phyloP scores from a whole-genome alignment of 345 rosid species.

The Salix purpurea region DNA sequence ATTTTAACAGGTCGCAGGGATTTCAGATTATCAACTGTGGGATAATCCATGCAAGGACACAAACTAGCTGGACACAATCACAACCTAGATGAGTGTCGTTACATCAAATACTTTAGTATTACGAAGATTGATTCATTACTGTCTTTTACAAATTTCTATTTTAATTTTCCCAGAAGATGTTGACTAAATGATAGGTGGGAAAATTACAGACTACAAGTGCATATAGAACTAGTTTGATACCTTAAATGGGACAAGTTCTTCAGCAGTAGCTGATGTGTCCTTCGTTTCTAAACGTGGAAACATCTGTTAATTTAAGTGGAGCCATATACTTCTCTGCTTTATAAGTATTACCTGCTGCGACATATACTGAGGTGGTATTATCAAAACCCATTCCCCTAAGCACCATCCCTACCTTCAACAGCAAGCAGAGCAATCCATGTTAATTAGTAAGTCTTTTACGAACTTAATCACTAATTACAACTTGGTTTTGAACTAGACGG shows the following conservation, averaged over 20 bases:
- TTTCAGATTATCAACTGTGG: no score
- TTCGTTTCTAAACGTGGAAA: conserved; percentile 92
- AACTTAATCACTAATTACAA: not conserved
- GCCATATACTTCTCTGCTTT: conserved; percentile 86
- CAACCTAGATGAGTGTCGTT: conserved; percentile 88
- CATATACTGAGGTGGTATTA: conserved; percentile 67
- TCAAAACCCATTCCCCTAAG: conserved; percentile 97
- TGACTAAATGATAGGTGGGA: not conserved
- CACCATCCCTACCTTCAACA: conserved; percentile 90
- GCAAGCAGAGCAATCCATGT: not conserved
- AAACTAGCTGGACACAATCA: no score
- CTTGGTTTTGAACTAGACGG: not conserved
- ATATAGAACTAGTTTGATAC: conserved; percentile 31
- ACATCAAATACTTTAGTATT: conserved; percentile 29
- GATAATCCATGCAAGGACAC: no score
- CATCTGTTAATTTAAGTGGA: conserved; percentile 66
- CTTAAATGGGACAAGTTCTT: conserved; percentile 86
- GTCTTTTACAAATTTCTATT: not conserved
- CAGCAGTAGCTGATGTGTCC: conserved; percentile 64
- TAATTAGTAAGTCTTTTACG: not conserved
- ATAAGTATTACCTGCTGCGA: conserved; percentile 90
- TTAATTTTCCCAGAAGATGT: not conserved
- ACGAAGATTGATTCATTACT: conserved; percentile 8
- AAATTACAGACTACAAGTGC: not conserved
- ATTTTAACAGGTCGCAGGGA: no score